Evolutionary conservation across 306 rosid species (phyloP).

Genomic region (Aeschynomene evenia): DNA sequence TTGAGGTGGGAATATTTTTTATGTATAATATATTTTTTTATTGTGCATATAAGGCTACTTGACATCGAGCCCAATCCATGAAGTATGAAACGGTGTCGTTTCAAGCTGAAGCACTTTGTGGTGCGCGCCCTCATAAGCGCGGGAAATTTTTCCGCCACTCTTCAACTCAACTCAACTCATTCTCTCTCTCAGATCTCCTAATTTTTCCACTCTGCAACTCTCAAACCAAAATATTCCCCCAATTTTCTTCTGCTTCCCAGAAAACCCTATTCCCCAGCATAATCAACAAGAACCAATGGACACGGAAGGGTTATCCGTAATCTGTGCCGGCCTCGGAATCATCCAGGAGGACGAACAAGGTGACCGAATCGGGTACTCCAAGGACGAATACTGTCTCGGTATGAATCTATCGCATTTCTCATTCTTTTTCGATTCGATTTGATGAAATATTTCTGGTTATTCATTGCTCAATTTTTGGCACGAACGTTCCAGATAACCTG

Average conservation of each 20-base stretch:
- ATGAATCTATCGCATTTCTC: slow-evolving; percentile 6
- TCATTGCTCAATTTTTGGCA: background rate
- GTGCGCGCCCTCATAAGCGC: background rate
- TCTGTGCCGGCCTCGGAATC: slow-evolving; percentile 72
- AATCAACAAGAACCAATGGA: slow-evolving; percentile 39
- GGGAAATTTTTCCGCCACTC: slow-evolving; percentile 34
- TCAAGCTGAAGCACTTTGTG: background rate
- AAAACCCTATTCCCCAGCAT: slow-evolving; percentile 21
- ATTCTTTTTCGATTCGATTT: background rate
- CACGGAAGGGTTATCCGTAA: slow-evolving; percentile 69
- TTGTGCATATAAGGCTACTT: too few relatives aligned
- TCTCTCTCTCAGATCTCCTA: slow-evolving; percentile 18
- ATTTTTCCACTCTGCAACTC: background rate
- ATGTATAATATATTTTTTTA: too few relatives aligned
- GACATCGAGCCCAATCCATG: background rate
- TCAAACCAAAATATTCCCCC: background rate
- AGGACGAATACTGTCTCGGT: slow-evolving; percentile 78
- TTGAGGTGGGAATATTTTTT: too few relatives aligned
- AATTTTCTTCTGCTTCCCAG: background rate
- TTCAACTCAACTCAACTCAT: slow-evolving; percentile 8
- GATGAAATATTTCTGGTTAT: background rate
- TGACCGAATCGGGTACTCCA: slow-evolving; percentile 58
- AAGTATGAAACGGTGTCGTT: slow-evolving; percentile 3
- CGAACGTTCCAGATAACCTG: slow-evolving; percentile 60
- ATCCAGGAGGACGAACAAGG: slow-evolving; percentile 59